Evolutionary conservation across 2,329 filamentous ascomycete species (phyloP).

Genomic region (Fusarium devonianum): DNA sequence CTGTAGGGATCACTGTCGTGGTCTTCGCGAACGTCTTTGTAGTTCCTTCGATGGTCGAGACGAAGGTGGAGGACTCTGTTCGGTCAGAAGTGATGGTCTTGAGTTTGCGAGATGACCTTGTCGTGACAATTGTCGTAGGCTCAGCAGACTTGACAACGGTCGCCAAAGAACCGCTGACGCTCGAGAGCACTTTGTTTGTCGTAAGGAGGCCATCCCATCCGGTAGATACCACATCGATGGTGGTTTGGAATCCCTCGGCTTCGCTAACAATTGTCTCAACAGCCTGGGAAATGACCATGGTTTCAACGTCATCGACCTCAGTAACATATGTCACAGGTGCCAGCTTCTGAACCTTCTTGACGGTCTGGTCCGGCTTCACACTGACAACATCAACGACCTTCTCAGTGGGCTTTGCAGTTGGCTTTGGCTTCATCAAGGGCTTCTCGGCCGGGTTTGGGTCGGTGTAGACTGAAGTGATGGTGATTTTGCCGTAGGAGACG

Average conservation of each 20-base stretch:
- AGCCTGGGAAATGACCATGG: slow-evolving; percentile 23
- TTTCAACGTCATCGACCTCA: slow-evolving; percentile 27
- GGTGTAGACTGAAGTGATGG: slow-evolving; percentile 36
- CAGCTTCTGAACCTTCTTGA: slow-evolving; percentile 35
- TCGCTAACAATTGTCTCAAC: slow-evolving; percentile 17
- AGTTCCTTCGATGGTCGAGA: slow-evolving; percentile 29
- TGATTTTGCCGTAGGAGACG: slow-evolving; percentile 36
- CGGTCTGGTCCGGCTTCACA: slow-evolving; percentile 30
- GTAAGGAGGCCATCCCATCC: neutral
- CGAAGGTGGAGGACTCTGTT: slow-evolving; percentile 29
- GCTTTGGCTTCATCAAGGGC: slow-evolving; percentile 11
- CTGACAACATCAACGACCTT: slow-evolving; percentile 36
- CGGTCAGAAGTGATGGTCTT: slow-evolving; percentile 30
- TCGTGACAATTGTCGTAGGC: slow-evolving; percentile 29
- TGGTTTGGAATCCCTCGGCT: neutral
- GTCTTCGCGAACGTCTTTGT: slow-evolving; percentile 32
- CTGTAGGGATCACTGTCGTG: slow-evolving; percentile 22
- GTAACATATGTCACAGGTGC: slow-evolving; percentile 35
- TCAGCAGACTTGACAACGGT: slow-evolving; percentile 20
- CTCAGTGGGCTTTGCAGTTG: slow-evolving; percentile 19
- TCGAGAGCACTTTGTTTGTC: slow-evolving; percentile 5
- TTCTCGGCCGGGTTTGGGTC: slow-evolving; percentile 9
- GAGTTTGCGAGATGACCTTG: slow-evolving; percentile 14
- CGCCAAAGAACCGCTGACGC: neutral
- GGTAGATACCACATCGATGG: neutral